Evolutionary conservation across 228 moss, liverwort and hornwort species (phyloP).

Genomic region (Sphagnum fallax): DNA sequence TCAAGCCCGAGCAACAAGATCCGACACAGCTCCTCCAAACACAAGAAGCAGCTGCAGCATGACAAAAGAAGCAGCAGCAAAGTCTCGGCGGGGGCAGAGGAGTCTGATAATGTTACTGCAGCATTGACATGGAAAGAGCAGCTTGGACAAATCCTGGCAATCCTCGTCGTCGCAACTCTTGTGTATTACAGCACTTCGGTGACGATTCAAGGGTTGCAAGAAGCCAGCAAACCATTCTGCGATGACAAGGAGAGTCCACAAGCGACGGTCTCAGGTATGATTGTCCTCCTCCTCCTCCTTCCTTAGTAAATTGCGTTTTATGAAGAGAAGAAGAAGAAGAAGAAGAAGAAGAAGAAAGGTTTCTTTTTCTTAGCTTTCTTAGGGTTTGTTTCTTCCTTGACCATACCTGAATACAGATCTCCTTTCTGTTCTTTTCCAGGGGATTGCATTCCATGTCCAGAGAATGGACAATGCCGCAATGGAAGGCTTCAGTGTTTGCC

Average conservation of each 20-base stretch:
- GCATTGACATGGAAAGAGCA: constrained; percentile 41
- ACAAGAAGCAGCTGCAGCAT: too few species aligned
- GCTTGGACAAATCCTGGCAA: constrained; percentile 32
- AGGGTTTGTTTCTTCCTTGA: too few species aligned
- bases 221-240: constrained; percentile 73
- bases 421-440: constrained; percentile 25
- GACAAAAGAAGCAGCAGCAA: constrained; percentile 18
- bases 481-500: constrained; percentile 70
- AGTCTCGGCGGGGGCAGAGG: constrained; percentile 16
- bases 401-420: too few species aligned
- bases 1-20: too few species aligned
- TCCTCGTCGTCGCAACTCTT: constrained; percentile 31
- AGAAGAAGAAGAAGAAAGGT: neutral
- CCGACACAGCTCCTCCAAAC: too few species aligned
- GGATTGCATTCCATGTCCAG: constrained; percentile 71
- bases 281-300: neutral
- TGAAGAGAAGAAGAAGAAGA: neutral
- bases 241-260: constrained; percentile 16
- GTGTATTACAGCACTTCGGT: constrained; percentile 31
- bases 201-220: constrained; percentile 57
- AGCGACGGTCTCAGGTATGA: neutral
- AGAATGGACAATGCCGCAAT: constrained; percentile 60
- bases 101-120: neutral
- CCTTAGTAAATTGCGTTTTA: too few species aligned
- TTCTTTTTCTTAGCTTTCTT: too few species aligned